Evolutionary conservation across 441 rosid genomes (phyloP).

Genomic region (Manihot esculenta): DNA sequence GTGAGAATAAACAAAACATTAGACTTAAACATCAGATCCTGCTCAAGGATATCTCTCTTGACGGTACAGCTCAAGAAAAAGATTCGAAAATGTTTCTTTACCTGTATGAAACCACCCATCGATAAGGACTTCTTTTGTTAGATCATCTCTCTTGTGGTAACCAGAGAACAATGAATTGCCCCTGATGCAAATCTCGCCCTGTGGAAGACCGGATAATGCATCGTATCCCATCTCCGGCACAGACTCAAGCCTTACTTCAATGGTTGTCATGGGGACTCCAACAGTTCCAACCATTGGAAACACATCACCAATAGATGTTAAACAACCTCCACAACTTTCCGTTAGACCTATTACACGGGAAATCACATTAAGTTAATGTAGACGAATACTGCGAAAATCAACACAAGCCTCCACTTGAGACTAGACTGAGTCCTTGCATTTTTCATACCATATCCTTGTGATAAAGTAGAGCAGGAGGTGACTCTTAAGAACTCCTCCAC

Average conservation of each 20-base stretch:
- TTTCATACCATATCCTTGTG: constrained; percentile 89
- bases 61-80: no score
- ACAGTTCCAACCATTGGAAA: constrained; percentile 87
- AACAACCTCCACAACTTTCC: constrained; percentile 87
- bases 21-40: no score
- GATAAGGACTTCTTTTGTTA: constrained; percentile 69
- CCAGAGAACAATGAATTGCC: constrained; percentile 85
- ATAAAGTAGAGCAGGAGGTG: constrained; percentile 64
- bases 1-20: no score
- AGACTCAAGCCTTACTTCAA: constrained; percentile 90
- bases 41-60: no score
- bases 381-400: no score
- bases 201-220: constrained; percentile 55
- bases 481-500: constrained; percentile 90
- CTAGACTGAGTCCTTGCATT: neutral
- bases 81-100: constrained; percentile 15
- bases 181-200: constrained; percentile 82
- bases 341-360: constrained; percentile 60
- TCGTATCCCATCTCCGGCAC: constrained; percentile 96
- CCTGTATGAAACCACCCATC: constrained; percentile 98
- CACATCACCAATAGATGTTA: constrained; percentile 69
- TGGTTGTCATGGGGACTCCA: constrained; percentile 82
- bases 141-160: constrained; percentile 79
- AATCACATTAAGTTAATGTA: neutral
- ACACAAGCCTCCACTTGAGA: no score